Percentiles rank a stretch among this genome's conserved stretches.
Evolutionary conservation across 2,329 filamentous ascomycete species (phyloP).

Genomic region (Ophiocordyceps robertsii): DNA sequence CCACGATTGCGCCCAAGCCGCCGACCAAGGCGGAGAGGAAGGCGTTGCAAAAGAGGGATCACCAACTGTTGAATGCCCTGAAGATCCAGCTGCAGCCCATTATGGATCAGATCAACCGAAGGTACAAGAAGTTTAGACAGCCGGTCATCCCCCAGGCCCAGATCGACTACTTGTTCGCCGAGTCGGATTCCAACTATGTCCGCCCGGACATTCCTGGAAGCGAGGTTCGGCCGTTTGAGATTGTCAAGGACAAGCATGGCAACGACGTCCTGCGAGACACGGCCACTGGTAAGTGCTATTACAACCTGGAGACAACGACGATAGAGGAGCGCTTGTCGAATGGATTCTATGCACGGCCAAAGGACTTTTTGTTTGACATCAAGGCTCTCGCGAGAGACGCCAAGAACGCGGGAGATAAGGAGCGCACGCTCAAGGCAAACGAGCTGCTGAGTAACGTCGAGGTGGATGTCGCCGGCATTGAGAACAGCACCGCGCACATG

Average conservation of each 20-base stretch:
- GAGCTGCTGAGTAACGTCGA: constrained; percentile 89
- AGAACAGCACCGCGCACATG: constrained; percentile 49
- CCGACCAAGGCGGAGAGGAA: constrained; percentile 67
- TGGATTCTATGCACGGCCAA: constrained; percentile 84
- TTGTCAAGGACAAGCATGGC: constrained; percentile 66
- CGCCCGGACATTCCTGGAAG: constrained; percentile 37
- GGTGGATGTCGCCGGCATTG: constrained; percentile 74
- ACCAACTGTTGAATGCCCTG: constrained; percentile 69
- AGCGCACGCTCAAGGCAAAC: constrained; percentile 73
- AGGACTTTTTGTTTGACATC: constrained; percentile 82
- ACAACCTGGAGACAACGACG: constrained; percentile 83
- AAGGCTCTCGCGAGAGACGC: constrained; percentile 75
- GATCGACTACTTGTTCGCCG: constrained; percentile 73
- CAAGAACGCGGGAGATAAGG: constrained; percentile 66
- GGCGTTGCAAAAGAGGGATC: constrained; percentile 67
- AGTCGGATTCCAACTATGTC: constrained; percentile 63
- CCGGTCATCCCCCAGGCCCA: constrained; percentile 61
- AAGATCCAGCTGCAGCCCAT: constrained; percentile 86
- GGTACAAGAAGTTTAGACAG: constrained; percentile 77
- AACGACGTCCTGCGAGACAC: constrained; percentile 64
- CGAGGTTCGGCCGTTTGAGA: constrained; percentile 62
- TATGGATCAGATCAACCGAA: constrained; percentile 90
- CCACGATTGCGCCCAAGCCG: constrained; percentile 52
- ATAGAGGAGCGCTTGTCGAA: constrained; percentile 97
- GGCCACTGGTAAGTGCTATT: constrained; percentile 72